These are phyloP conservation scores for Xylariaceae sp. DNA, from an alignment of 2,329 filamentous ascomycete genomes.

Conservation along the genomic window DNA sequence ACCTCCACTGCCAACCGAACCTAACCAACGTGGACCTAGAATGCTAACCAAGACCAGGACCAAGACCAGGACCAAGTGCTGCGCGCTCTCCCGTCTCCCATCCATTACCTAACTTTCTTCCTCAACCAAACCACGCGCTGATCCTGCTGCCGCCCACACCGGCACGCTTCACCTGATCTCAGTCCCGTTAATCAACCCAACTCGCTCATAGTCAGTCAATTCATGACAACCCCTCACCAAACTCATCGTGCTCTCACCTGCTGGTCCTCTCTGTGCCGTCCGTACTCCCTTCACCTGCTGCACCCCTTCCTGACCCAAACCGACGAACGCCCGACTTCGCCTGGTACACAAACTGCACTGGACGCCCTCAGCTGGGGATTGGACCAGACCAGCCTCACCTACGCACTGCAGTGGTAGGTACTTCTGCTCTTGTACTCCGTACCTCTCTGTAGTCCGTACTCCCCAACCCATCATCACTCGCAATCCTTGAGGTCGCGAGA, in stretches of 20 bases:
- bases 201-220: not conserved
- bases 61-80: not conserved
- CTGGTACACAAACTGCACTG: not conserved
- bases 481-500: not conserved
- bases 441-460: not conserved
- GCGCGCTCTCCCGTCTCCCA: not conserved
- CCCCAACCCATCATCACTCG: not conserved
- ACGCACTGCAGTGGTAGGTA: not conserved
- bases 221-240: not conserved
- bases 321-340: constrained; percentile 2
- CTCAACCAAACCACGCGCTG: constrained; percentile 14
- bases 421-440: not conserved
- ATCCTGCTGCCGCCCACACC: constrained; percentile 11
- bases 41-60: not conserved
- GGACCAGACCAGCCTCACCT: constrained; percentile 3
- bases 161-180: not conserved
- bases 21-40: not conserved
- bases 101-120: not conserved
- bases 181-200: not conserved
- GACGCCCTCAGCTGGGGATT: constrained; percentile 7
- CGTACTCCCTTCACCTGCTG: not conserved
- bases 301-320: not conserved
- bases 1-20: too few relatives aligned
- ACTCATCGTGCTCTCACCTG: not conserved
- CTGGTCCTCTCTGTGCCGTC: constrained; percentile 9